Conservation (phyloP, 257 asterid species). For the Agastache rugosa region DNA sequence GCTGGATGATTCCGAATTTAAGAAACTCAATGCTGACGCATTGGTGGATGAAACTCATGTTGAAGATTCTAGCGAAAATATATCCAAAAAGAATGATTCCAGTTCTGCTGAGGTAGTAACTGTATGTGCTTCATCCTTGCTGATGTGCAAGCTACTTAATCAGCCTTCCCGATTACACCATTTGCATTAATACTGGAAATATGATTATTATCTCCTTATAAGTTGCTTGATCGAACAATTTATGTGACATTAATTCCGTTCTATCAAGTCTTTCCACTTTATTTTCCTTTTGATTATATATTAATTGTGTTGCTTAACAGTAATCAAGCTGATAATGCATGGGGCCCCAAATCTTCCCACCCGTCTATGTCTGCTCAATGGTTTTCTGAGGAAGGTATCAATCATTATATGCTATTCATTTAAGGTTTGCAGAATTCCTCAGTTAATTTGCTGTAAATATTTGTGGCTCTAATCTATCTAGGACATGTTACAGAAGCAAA, state of each 20-base stretch:
- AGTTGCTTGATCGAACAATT: neutral
- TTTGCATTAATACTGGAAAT: neutral
- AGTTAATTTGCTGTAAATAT: neutral
- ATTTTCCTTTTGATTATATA: no score
- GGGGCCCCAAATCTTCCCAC: conserved; percentile 52
- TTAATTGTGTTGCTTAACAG: conserved; percentile 39
- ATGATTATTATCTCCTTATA: neutral
- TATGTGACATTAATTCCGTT: neutral
- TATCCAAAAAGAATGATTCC: conserved; percentile 49
- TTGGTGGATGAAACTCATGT: conserved; percentile 46
- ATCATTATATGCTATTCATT: conserved; percentile 20
- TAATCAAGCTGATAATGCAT: conserved; percentile 51
- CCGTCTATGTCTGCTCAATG: conserved; percentile 84
- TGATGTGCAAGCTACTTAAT: no score
- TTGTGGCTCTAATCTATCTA: conserved; percentile 28
- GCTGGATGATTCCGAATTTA: conserved; percentile 43
- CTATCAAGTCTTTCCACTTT: no score
- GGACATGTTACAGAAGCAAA: conserved; percentile 56
- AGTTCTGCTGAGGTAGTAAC: conserved; percentile 64
- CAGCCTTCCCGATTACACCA: no score
- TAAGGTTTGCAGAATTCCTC: conserved; percentile 28
- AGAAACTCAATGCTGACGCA: conserved; percentile 44
- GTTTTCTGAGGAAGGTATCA: conserved; percentile 94
- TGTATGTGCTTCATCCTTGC: conserved; percentile 3
- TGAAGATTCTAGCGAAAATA: conserved; percentile 48